Evolutionary conservation across 768 basidiomycete species (phyloP).

Genomic region (Asterophora lycoperdoides): DNA sequence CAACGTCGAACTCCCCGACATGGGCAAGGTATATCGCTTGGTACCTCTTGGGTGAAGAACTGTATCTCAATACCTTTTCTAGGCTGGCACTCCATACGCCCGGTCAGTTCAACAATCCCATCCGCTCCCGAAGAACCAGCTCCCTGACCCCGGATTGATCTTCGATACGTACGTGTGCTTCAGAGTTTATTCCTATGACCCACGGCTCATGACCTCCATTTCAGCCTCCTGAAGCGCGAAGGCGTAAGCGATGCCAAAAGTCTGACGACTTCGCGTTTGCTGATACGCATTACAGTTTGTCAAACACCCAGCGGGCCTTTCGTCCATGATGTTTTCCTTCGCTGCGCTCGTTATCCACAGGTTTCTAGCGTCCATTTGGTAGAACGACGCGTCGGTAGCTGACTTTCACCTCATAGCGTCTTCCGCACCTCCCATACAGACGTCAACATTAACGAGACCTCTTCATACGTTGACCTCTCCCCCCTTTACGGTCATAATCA

Average conservation of each 20-base stretch:
- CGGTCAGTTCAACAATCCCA: constrained; percentile 73
- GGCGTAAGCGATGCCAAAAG: constrained; percentile 39
- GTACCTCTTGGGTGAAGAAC: background rate
- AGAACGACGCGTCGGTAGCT: background rate
- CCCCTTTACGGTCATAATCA: constrained; percentile 79
- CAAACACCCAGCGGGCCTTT: constrained; percentile 75
- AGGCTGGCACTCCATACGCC: constrained; percentile 75
- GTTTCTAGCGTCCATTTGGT: constrained; percentile 28
- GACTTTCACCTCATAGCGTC: constrained; percentile 39
- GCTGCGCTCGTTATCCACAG: constrained; percentile 80
- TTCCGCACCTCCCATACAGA: constrained; percentile 77
- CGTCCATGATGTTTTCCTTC: constrained; percentile 76
- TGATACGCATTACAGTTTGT: constrained; percentile 45
- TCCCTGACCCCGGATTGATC: constrained; percentile 76
- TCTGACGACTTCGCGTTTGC: background rate
- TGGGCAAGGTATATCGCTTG: constrained; percentile 51
- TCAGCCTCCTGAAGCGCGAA: constrained; percentile 59
- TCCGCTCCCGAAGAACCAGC: constrained; percentile 58
- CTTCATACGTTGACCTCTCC: constrained; percentile 81
- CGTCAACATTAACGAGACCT: constrained; percentile 74
- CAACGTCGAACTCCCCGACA: constrained; percentile 60
- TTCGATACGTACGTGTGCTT: constrained; percentile 59
- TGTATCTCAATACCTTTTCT: background rate
- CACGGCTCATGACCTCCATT: background rate
- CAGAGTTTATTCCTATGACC: background rate